Evolutionary conservation across 192 early-diverging fungal species (phyloP).

Genomic region (Coemansia sp.): DNA sequence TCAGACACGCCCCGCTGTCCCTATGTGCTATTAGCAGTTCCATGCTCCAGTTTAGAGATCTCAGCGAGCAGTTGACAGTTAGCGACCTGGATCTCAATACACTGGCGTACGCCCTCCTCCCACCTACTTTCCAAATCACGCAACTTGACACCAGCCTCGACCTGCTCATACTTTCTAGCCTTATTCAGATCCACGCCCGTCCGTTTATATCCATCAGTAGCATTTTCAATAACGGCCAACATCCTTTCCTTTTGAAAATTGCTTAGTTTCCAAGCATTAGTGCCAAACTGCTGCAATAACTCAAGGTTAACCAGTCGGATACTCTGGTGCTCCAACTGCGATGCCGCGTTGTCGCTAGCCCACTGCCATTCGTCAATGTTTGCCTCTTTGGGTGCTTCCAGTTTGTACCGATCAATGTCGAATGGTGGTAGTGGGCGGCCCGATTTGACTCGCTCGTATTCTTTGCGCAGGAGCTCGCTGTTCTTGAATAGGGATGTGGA

Average conservation of each 20-base stretch:
- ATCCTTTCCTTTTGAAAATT: constrained; percentile 51
- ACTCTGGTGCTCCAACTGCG: constrained; percentile 55
- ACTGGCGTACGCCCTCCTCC: constrained; percentile 41
- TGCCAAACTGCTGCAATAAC: constrained; percentile 53
- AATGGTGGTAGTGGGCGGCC: constrained; percentile 36
- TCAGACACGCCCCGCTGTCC: neutral
- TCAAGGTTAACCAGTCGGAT: constrained; percentile 49
- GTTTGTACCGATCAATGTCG: constrained; percentile 47
- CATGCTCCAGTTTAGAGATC: constrained; percentile 22
- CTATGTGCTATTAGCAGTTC: neutral
- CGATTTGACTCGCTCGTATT: constrained; percentile 47
- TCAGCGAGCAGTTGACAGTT: constrained; percentile 26
- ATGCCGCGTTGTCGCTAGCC: constrained; percentile 46
- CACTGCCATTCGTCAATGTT: constrained; percentile 26
- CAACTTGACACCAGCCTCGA: constrained; percentile 39
- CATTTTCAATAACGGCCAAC: constrained; percentile 28
- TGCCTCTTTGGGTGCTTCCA: constrained; percentile 22
- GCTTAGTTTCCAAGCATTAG: constrained; percentile 50
- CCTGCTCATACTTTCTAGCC: constrained; percentile 47
- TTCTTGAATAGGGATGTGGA: constrained; percentile 34
- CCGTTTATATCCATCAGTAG: constrained; percentile 18
- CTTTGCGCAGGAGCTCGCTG: constrained; percentile 41
- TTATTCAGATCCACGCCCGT: constrained; percentile 41
- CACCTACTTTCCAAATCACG: constrained; percentile 35
- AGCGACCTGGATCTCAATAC: constrained; percentile 55